Conservation (phyloP, 164 flowering plant genomes). For the Umbellularia californica region DNA sequence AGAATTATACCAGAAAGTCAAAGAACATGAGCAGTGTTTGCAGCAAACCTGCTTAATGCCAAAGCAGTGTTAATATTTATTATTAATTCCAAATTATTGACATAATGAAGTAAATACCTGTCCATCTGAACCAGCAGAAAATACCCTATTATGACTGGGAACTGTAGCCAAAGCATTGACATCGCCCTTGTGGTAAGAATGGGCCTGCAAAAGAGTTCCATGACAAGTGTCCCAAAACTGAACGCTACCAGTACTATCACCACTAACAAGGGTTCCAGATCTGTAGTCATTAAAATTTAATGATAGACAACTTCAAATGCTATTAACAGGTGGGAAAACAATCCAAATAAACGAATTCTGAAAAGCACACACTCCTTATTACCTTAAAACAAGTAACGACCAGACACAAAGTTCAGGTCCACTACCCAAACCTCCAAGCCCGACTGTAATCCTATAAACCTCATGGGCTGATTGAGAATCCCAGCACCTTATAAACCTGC, state of each 20-base stretch:
- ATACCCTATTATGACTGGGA: constrained; percentile 77
- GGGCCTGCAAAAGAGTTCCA: constrained; percentile 85
- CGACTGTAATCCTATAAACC: constrained; percentile 80
- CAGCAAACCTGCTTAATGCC: background rate
- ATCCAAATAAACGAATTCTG: background rate
- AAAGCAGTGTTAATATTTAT: background rate
- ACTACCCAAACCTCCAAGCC: constrained; percentile 66
- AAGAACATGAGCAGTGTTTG: background rate
- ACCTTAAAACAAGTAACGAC: constrained; percentile 90
- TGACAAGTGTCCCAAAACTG: constrained; percentile 83
- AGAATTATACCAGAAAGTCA: background rate
- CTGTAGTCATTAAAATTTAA: constrained; percentile 36
- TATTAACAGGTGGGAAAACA: background rate
- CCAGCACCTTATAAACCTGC: constrained; percentile 92
- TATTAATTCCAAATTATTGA: background rate
- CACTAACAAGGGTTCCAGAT: constrained; percentile 87
- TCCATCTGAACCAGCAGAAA: constrained; percentile 97
- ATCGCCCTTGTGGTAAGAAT: constrained; percentile 84
- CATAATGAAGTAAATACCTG: constrained; percentile 46
- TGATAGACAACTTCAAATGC: constrained; percentile 2
- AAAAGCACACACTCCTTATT: background rate
- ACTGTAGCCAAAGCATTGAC: constrained; percentile 80
- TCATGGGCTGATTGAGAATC: constrained; percentile 59
- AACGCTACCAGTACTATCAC: constrained; percentile 84
- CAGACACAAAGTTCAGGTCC: constrained; percentile 77